These are phyloP conservation scores for Corylus avellana DNA, from an alignment of 306 rosid species.

Conservation along the genomic window DNA sequence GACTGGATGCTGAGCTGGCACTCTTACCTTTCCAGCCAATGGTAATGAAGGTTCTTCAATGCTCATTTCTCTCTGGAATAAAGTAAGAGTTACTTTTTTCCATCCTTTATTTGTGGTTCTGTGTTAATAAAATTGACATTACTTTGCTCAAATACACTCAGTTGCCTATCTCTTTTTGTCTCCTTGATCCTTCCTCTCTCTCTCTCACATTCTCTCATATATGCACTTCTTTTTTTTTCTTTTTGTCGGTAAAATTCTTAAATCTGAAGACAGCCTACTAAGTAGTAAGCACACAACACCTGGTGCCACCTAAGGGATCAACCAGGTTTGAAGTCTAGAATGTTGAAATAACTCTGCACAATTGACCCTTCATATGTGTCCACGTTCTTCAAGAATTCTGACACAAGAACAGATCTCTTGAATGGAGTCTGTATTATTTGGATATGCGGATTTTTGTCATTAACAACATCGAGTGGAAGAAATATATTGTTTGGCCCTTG, in stretches of 20 bases:
- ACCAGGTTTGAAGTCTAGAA: neutral
- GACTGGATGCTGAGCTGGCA: slow-evolving; percentile 59
- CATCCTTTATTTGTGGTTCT: neutral
- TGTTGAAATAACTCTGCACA: neutral
- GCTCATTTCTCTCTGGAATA: slow-evolving; percentile 72
- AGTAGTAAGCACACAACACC: neutral
- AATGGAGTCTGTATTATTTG: neutral
- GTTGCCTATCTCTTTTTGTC: neutral
- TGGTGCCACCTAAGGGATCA: slow-evolving; percentile 1
- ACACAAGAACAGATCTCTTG: neutral
- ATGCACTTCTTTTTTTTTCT: neutral
- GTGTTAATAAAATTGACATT: neutral
- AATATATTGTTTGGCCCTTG: neutral
- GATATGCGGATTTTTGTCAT: neutral
- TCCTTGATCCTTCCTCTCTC: neutral
- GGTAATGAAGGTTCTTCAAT: slow-evolving; percentile 81
- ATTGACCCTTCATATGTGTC: neutral
- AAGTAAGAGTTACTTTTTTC: slow-evolving; percentile 46
- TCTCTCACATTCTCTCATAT: neutral
- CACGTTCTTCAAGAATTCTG: neutral
- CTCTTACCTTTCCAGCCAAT: slow-evolving; percentile 81
- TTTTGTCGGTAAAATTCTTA: neutral
- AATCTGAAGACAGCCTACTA: neutral
- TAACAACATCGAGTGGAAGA: neutral
- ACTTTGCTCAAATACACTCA: neutral